phyloP scores from a whole-genome alignment of 306 rosid genomes.

The Cucumis melo region DNA sequence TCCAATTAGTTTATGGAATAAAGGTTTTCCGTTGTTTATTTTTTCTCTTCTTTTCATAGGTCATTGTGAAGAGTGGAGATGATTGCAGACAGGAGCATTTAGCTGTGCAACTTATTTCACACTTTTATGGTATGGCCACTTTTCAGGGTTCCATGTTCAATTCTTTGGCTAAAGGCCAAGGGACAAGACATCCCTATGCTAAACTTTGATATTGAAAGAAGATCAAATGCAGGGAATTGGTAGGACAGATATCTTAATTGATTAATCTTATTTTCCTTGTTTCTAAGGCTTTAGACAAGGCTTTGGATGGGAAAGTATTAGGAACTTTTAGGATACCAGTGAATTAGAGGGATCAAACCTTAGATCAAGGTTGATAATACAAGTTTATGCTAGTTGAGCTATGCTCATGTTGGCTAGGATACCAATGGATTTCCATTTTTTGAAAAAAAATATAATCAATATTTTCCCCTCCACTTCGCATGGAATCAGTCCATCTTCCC shows the following conservation, averaged over 20 bases:
- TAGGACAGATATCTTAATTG: neutral
- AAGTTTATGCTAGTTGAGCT: no score
- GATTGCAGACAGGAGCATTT: constrained; percentile 99
- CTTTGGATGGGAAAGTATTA: neutral
- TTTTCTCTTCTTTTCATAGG: constrained; percentile 22
- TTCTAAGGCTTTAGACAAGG: neutral
- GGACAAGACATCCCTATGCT: neutral
- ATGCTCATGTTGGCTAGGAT: no score
- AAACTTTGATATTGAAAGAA: neutral
- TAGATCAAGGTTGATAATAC: no score
- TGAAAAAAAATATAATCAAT: no score
- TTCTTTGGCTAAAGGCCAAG: neutral
- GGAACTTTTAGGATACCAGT: neutral
- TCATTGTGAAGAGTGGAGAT: constrained; percentile 97
- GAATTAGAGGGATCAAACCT: neutral
- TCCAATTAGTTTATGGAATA: neutral
- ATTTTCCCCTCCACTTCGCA: neutral
- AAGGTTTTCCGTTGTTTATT: neutral
- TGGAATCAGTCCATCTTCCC: neutral
- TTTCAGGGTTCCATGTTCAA: neutral
- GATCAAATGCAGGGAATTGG: neutral
- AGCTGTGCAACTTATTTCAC: constrained; percentile 97
- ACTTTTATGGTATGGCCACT: constrained; percentile 65
- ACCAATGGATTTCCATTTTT: neutral
- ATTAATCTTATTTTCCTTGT: neutral